Conservation (phyloP, 805 yeast genomes). For the Saccharomycodes ludwigii region DNA sequence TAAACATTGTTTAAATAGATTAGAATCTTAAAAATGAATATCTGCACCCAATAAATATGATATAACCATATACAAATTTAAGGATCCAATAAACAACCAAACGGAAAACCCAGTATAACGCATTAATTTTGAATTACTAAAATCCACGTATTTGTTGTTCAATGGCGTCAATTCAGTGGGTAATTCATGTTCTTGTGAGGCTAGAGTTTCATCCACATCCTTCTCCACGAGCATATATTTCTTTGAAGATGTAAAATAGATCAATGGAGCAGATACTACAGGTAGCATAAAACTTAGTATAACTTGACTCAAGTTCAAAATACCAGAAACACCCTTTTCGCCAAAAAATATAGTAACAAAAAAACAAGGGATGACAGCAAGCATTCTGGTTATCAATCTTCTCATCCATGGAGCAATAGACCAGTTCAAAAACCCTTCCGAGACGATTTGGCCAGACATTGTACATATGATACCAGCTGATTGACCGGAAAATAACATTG, state of each 20-base stretch:
- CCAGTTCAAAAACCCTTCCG: conserved; percentile 81
- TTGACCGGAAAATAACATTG: conserved; percentile 83
- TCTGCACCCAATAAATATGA: conserved; percentile 39
- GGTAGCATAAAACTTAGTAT: conserved; percentile 72
- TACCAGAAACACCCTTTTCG: conserved; percentile 64
- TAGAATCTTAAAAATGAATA: conserved; percentile 29
- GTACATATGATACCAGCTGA: conserved; percentile 93
- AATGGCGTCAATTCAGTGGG: conserved; percentile 12
- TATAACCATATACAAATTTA: conserved; percentile 57
- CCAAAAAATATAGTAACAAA: conserved; percentile 63
- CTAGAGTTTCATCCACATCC: conserved; percentile 27
- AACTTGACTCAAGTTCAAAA: conserved; percentile 74
- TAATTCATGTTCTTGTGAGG: too few relatives aligned
- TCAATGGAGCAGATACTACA: conserved; percentile 77
- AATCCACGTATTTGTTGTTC: conserved; percentile 32
- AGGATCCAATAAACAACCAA: conserved; percentile 59
- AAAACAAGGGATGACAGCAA: conserved; percentile 79
- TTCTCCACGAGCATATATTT: conserved; percentile 48
- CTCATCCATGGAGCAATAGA: conserved; percentile 72
- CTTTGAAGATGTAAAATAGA: conserved; percentile 65
- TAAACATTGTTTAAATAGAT: neutral
- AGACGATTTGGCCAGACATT: conserved; percentile 85
- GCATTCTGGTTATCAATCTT: conserved; percentile 64
- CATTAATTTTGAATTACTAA: conserved; percentile 53
- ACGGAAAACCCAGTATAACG: conserved; percentile 42